Evolutionary conservation across 176 grass and related monocot species (phyloP), one percentile per base, ranked within the genome.

Genomic region (Oropetium thomaeum): DNA sequence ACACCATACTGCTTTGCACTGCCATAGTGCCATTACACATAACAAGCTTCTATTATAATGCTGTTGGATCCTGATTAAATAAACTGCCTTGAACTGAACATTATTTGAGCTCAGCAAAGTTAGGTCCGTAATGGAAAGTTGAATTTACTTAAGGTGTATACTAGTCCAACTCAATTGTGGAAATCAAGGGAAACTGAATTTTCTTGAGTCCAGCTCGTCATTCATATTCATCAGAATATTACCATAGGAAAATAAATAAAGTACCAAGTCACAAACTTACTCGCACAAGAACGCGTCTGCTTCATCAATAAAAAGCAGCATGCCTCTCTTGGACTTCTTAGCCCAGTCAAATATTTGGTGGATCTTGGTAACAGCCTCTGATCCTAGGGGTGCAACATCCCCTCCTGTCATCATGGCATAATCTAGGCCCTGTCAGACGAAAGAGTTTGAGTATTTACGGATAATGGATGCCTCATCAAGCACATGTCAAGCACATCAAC

Each of bases 321-420:
- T 80, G 30, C 92, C 92, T 64, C 88, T 86, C 82, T 69, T 86
- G 39, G 96, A 95, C 71, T 95, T 95, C 66, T 92, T 99, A 73
- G 96, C 89, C 92, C 96, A 92, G 60, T 92, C 96, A 86, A 99
- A 92, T 73, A 99, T 99, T 69, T 95, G 82, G 89, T 99, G 96
- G 62, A 99, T 92, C 75, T 99, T 99, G 26, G 91, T 99, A 58
- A 99, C 96, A 65, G 91, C 96, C 63, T 90, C 88, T 28, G 91
- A 87, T 77, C 92, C 92, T 59, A 99, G 67, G 51, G 96, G 89
- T 54, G 79, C 89, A 67, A 99, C 96, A 84, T 95, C 96, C 53
- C 96, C 96, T 62, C 96, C 91, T 10, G 91, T 99, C 91, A 99
- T 95, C 96, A 99, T 95, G 28, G 96, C 87, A 78, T 99, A 95